These are phyloP conservation scores for Leccinellum luteum DNA, from an alignment of 768 basidiomycete species.

Conservation along the genomic window DNA sequence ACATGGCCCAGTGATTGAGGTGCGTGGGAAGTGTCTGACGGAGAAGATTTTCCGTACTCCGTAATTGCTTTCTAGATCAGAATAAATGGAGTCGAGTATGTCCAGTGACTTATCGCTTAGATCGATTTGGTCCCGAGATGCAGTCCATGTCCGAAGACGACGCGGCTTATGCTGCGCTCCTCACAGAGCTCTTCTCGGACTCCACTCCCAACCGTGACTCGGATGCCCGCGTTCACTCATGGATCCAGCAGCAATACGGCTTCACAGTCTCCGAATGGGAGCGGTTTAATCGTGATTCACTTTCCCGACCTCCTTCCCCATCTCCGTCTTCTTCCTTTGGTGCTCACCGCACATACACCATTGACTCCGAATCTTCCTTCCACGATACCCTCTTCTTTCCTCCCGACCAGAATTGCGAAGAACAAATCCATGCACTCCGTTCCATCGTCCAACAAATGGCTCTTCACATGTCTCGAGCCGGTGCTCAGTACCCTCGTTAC, in stretches of 20 bases:
- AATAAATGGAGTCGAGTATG: constrained; percentile 20
- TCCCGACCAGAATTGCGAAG: constrained; percentile 18
- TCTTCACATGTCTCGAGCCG: constrained; percentile 15
- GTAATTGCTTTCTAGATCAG: background rate
- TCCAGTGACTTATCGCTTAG: background rate
- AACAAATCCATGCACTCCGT: constrained; percentile 31
- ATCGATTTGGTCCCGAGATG: constrained; percentile 6
- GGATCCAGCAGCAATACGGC: constrained; percentile 36
- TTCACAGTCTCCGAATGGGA: constrained; percentile 29
- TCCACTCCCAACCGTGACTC: constrained; percentile 15
- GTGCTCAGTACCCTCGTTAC: background rate
- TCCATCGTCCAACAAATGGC: constrained; percentile 38
- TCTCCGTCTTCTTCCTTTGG: constrained; percentile 32
- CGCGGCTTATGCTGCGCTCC: constrained; percentile 27
- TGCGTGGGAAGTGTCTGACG: too few relatives aligned
- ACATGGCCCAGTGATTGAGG: too few relatives aligned
- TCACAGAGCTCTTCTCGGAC: constrained; percentile 27
- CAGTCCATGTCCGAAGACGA: constrained; percentile 32
- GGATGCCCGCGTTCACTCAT: constrained; percentile 30
- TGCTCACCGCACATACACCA: constrained; percentile 16
- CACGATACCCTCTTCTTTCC: constrained; percentile 37
- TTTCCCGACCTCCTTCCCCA: constrained; percentile 20
- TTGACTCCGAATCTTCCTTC: constrained; percentile 26
- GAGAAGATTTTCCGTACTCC: background rate
- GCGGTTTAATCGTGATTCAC: background rate